Evolutionary conservation across 495 filamentous ascomycete genomes (phyloP), one percentile per base, ranked within the genome.

Genomic region (Xylaria venustula): DNA sequence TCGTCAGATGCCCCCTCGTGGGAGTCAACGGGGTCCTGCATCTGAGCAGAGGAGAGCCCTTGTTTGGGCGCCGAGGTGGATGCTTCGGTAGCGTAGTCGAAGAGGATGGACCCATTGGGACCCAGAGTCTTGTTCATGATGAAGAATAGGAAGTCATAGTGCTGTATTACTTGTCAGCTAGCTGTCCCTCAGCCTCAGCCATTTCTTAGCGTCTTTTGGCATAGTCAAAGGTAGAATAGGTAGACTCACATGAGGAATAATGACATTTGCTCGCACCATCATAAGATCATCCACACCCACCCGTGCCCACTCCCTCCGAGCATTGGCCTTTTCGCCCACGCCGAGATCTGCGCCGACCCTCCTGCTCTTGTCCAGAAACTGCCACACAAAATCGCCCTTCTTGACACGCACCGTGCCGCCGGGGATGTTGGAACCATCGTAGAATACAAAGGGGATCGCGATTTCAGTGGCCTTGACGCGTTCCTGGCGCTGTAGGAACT

Each of bases 61-160:
- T 9, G 7, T 17, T 23, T 7, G 34, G 20, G n/a, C 50, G 65
- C 23, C 57, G 37, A 12, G n/a, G 26, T 1, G 37, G 37, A 25
- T 56, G 40, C n/a, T 7, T 50, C 59, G 9, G 11, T 11, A 64
- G 59, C 68, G 70, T 93, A 97, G 65, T 92, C 83, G 73, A 98
- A 98, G 12, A 98, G 73, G 1, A 82, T 81, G 2, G 83, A 83
- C 60, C 86, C 85, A 36, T 76, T 86, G 23, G 90, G 89, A 0
- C 92, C 89, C n/a, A 81, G 61, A 14, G 83, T 86, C 60, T 87
- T 85, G 79, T 98, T 97, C 70, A 93, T 88, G 67, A 97, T 90
- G 75, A 98, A 97, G 77, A 94, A 92, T 71, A 98, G 93, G 68
- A 98, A 90, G 55, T 97, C 92, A 68, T 94, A 97, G 73, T 98